Conservation (phyloP, 495 filamentous ascomycete genomes). For the Penicillium canariense region DNA sequence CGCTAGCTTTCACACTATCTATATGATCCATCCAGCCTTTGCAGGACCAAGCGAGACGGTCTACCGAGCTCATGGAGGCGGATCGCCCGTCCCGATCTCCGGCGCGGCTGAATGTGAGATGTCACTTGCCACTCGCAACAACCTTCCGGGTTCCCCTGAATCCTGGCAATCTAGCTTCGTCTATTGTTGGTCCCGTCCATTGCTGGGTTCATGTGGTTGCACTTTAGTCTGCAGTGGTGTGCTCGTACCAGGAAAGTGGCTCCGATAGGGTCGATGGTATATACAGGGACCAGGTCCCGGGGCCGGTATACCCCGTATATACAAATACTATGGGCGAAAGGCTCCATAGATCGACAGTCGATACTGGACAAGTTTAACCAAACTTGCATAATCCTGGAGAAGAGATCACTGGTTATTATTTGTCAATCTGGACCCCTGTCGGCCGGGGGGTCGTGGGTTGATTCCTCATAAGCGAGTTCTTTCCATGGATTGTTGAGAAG, state of each 20-base stretch:
- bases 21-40: constrained; percentile 22
- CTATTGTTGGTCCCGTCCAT: not conserved
- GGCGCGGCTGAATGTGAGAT: constrained; percentile 23
- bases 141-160: constrained; percentile 14
- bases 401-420: constrained; percentile 6
- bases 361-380: not conserved
- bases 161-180: not conserved
- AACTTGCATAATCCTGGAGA: not conserved
- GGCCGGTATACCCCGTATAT: not conserved
- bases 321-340: not conserved
- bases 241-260: not conserved
- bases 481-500: not conserved
- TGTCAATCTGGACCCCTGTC: constrained; percentile 7
- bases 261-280: not conserved
- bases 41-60: not conserved
- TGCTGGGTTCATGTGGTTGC: not conserved
- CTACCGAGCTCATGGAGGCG: constrained; percentile 7
- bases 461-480: constrained; percentile 4
- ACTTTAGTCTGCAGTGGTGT: not conserved
- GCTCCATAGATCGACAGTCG: not conserved
- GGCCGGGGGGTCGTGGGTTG: not conserved
- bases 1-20: constrained; percentile 21
- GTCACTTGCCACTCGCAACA: constrained; percentile 9
- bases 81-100: constrained; percentile 20
- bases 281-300: constrained; percentile 1